Evolutionary conservation across 192 early-diverging fungal species (phyloP), one percentile per base, ranked within the genome.

Genomic region (Cetraspora pellucida): DNA sequence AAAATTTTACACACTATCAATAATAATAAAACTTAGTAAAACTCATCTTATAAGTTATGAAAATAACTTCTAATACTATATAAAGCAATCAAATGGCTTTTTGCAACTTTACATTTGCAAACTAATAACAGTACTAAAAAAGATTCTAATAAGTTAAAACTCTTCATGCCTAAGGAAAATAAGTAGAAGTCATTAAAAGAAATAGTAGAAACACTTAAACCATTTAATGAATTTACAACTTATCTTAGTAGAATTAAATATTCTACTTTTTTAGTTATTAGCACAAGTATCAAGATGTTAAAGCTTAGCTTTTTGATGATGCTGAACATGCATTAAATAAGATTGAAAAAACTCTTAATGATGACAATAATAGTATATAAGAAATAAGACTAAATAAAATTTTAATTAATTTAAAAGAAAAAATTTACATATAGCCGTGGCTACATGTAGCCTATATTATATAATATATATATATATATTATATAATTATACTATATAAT

Each of bases 161-260:
- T 17, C 43, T 21, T 16, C 43, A n/a, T 57, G n/a, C 54, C 57
- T 37, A 13, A 58, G 19, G 25, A 72, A 14, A 43, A 47, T 50
- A 19, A 37, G 7, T 1, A 37, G 1, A 37, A 1, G 7, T 37
- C 7, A 37, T 71, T 71, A 52, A 16, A 54, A 23, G 25, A 30
- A 28, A 25, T 71, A 71, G 46, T 71, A 52, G 30, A 27, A 23
- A 0, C 28, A 14, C 16, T 71, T 25, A 52, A 71, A 17, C 49
- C 19, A 27, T 71, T 71, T 54, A 25, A 66, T 66, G 9, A 66
- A 44, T 44, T 66, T 17, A 66, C 64, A 66, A 44, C 45, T 4
- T 68, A 47, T 7, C 47, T 68, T 47, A 68, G 66, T 68, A 44
- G 2, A 68, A 68, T 68, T 49, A 7, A 68, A 47, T 68, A 68